Evolutionary conservation across 352 stramenopile species (phyloP), one percentile per base, ranked within the genome.

Genomic region (Globisporangium rhizosaccharum): DNA sequence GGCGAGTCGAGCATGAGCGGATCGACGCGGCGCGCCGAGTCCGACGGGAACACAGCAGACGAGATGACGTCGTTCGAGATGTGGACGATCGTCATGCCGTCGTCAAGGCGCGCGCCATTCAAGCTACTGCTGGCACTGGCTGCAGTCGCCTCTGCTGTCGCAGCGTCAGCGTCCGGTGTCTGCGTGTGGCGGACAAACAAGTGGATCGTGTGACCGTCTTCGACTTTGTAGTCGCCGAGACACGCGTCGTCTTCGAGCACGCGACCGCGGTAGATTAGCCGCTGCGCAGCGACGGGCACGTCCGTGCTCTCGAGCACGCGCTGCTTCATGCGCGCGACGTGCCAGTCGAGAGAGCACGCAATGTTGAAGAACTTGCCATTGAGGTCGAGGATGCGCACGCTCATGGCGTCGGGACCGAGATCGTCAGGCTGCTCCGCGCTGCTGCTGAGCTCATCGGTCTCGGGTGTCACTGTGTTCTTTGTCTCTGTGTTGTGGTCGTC

Each of bases 141-240:
- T 1, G 57, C 51, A 37, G 67, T 71, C n/a, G 70, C 53, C 36
- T 85, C 76, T 1, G 73, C 66, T 44, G 58, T 80, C 11, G 71
- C 59, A n/a, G 78, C 73, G 58, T 91, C 79, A 0, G 78, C 66
- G 44, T 92, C 83, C 5, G 80, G 76, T 9, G 67, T 80, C n/a
- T 71, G 70, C 1, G 72, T 74, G 68, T 83, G 68, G 20, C 86
- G 74, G 45, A 95, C 88, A 52, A 97, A 96, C 59, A 97, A 70
- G 63, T 97, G 91, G 46, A 97, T 78, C 10, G 85, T 97, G 61
- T 97, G 88, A 10, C 89, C 90, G 44, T 96, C 78, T 57, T 97
- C 90, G 4, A 97, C 79, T 50, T 96, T 94, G 68, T 97, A 97
- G 20, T 79, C 76, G 9, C 65, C 70, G 8, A 97, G 70, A 5